A percentile compares a stretch with the other conserved stretches of the same genome.
Conservation (phyloP, 139 green algal genomes). For the Chlamydomonas sphaeroides region DNA sequence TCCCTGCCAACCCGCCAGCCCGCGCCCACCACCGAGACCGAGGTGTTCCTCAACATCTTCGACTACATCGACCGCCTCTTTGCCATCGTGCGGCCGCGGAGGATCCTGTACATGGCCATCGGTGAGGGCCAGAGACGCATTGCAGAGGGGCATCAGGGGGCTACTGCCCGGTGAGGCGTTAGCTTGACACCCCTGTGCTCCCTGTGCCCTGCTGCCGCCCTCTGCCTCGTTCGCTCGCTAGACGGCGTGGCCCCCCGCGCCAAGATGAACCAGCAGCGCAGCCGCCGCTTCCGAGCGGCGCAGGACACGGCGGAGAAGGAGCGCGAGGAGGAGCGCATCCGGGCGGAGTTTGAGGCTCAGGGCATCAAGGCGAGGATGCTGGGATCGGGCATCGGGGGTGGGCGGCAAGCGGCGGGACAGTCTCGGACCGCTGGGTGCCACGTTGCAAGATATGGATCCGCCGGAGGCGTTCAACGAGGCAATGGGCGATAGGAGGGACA, state of each 20-base stretch:
- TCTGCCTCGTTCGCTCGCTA: conserved; percentile 32
- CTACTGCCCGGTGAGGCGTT: no score
- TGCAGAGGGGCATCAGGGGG: no score
- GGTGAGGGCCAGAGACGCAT: no score
- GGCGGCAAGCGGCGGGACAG: no score
- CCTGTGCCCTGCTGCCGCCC: background rate
- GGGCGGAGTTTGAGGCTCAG: conserved; percentile 89
- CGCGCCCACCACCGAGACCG: conserved; percentile 90
- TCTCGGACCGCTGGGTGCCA: no score
- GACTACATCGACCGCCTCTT: conserved; percentile 99
- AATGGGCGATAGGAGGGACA: no score
- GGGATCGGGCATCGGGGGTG: no score
- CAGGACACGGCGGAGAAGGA: conserved; percentile 70
- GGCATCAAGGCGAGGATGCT: conserved; percentile 72
- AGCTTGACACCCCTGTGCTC: no score
- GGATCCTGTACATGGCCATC: conserved; percentile 99
- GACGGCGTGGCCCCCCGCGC: conserved; percentile 96
- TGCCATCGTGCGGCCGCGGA: conserved; percentile 93
- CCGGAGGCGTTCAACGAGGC: no score
- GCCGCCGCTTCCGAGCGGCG: conserved; percentile 93
- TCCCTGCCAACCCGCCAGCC: conserved; percentile 93
- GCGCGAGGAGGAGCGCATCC: conserved; percentile 87
- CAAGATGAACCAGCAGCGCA: conserved; percentile 99
- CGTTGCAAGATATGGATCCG: no score
- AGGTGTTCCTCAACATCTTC: conserved; percentile 99